Evolutionary conservation across 2,329 filamentous ascomycete genomes (phyloP).

Genomic region (Verticillium albo-atrum): DNA sequence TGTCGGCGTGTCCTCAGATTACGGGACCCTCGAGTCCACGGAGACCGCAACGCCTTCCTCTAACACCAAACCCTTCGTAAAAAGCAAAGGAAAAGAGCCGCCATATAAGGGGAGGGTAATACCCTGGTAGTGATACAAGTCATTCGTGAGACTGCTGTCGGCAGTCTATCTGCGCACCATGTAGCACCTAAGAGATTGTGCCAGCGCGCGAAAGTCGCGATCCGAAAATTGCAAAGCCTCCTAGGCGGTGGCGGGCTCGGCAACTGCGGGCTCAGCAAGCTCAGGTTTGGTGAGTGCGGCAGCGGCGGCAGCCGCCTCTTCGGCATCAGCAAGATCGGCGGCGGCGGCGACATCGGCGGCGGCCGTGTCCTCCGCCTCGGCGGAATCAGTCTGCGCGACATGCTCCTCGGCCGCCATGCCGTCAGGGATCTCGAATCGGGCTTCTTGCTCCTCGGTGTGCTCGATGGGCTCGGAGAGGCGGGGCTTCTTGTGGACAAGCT

Average conservation of each 20-base stretch:
- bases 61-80: not conserved
- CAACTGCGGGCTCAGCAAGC: not conserved
- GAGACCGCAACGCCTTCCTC: constrained; percentile 1
- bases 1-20: not conserved
- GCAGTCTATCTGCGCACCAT: not conserved
- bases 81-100: not conserved
- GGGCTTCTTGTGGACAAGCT: constrained; percentile 9
- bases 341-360: not conserved
- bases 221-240: not conserved
- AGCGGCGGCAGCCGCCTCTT: not conserved
- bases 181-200: not conserved
- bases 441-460: not conserved
- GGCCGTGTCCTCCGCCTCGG: not conserved
- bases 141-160: not conserved
- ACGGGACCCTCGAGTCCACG: not conserved
- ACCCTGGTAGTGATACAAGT: not conserved
- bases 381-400: not conserved
- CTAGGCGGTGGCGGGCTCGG: not conserved
- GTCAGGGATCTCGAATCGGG: not conserved
- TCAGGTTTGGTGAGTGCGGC: not conserved
- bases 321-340: not conserved
- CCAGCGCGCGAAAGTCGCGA: not conserved
- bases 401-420: not conserved
- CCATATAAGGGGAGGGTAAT: not conserved
- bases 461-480: constrained; percentile 4